phyloP scores from a whole-genome alignment of 164 flowering plant species.

The Macadamia tetraphylla region DNA sequence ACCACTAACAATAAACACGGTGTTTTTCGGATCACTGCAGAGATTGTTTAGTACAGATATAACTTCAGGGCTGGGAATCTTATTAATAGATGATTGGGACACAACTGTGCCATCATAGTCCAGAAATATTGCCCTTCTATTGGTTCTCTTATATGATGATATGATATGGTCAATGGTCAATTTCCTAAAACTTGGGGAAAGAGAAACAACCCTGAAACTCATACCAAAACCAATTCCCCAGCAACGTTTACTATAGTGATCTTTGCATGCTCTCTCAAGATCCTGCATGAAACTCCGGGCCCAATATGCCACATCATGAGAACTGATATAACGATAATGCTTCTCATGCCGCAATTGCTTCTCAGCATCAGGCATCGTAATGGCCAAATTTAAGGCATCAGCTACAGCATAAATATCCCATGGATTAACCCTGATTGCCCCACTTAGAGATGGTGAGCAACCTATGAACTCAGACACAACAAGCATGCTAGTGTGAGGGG shows the following conservation, averaged over 20 bases:
- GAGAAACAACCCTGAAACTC: conserved; percentile 59
- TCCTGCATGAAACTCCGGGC: conserved; percentile 67
- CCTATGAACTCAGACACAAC: conserved; percentile 84
- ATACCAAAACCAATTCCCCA: conserved; percentile 76
- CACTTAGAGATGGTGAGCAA: conserved; percentile 82
- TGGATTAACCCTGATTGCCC: conserved; percentile 78
- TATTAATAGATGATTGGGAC: conserved; percentile 44
- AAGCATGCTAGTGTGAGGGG: conserved; percentile 61
- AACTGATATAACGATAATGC: conserved; percentile 63
- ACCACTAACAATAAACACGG: conserved; percentile 76
- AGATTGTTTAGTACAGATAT: conserved; percentile 40
- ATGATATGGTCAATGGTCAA: conserved; percentile 42
- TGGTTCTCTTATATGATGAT: conserved; percentile 47
- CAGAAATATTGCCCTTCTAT: conserved; percentile 63
- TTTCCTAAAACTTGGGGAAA: conserved; percentile 63
- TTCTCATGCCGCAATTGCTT: conserved; percentile 71
- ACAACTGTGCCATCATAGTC: conserved; percentile 81
- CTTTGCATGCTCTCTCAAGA: conserved; percentile 57
- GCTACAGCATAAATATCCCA: conserved; percentile 79
- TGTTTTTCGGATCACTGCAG: conserved; percentile 59
- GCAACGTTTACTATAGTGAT: conserved; percentile 59
- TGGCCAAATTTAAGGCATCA: conserved; percentile 54
- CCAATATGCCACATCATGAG: conserved; percentile 79
- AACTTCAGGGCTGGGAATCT: conserved; percentile 54
- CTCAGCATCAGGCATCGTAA: conserved; percentile 47